Base-by-base conservation (phyloP, 169 alveolate species). In the Plasmodium fragile region DNA sequence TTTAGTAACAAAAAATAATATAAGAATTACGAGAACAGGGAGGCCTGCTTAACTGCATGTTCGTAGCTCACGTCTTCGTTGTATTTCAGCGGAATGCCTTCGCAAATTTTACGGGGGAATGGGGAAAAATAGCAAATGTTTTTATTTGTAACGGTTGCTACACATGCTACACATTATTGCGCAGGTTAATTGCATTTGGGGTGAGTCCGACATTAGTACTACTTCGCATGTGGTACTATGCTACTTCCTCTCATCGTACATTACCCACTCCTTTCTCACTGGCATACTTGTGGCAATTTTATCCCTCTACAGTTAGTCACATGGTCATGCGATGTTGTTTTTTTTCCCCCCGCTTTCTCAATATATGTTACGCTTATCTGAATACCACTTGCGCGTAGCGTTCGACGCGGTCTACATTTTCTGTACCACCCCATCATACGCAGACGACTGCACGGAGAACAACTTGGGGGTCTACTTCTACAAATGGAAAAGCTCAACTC, bases 21-120 rank as follows among this genome's bases (percentile, higher is more conserved):
- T 49, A 16, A 49, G 59, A 2, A 16, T 85, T 72, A 85, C 93
- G 84, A 85, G 72, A 85, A 85, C 79, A 85, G 78, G 77, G 93
- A 85, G 28, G 93, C 93, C 32, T 85, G 93, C 53, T 85, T 85
- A 77, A 85, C 93, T n/a, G 93, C 93, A 41, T 73, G 84, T 32
- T 85, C 82, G 53, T 85, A 85, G 30, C 59, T 72, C 45, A 77
- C 93, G 25, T 85, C 93, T 73, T 85, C 93, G 72, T 85, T 85
- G 41, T 85, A 85, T 52, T 85, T 85, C 16, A 85, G 55, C 28
- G 93, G 93, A 18, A 85, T 85, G 25, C 93, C 93, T 85, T 85
- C 22, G n/a, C 22, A 65, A 25, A 11, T 65, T 34, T 16, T 65
- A 28, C 16, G 4, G 75, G 13, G n/a, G 11, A 65, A 65, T 6